Percentiles rank a stretch among this genome's conserved stretches.
Evolutionary conservation across 2,329 filamentous ascomycete species (phyloP).

Genomic region (Coniella vitis): DNA sequence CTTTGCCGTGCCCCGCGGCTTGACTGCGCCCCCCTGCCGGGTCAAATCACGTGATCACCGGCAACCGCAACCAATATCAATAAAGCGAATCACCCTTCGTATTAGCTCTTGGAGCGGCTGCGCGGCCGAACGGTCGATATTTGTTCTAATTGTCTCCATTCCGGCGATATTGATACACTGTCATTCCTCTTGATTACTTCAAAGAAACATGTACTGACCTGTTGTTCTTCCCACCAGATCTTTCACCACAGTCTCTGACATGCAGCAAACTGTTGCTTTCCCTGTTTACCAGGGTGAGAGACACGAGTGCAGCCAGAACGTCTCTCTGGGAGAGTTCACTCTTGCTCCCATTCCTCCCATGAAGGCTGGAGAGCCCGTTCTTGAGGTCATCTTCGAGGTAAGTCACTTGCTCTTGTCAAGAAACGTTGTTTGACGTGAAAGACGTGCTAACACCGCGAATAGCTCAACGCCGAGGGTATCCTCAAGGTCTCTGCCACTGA

Average conservation of each 20-base stretch:
- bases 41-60: neutral
- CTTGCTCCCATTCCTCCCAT: slow-evolving; percentile 80
- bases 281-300: slow-evolving; percentile 89
- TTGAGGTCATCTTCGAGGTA: slow-evolving; percentile 99
- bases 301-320: slow-evolving; percentile 98
- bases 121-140: too few relatives aligned
- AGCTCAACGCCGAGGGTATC: slow-evolving; percentile 99
- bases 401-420: too few relatives aligned
- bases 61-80: neutral
- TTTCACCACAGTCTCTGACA: slow-evolving; percentile 78
- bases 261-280: slow-evolving; percentile 81
- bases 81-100: too few relatives aligned
- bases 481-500: slow-evolving; percentile 98
- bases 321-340: slow-evolving; percentile 94
- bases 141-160: too few relatives aligned
- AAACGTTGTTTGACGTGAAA: too few relatives aligned
- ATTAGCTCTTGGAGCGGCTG: too few relatives aligned
- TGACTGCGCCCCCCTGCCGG: too few relatives aligned
- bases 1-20: too few relatives aligned
- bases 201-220: too few relatives aligned
- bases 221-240: slow-evolving; percentile 36
- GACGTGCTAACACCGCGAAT: too few relatives aligned
- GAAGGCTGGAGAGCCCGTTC: slow-evolving; percentile 90
- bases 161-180: too few relatives aligned
- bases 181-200: too few relatives aligned